A percentile compares a stretch with the other conserved stretches of the same genome.
Conservation (phyloP, 208 protist genomes). For the Sergeia podlipaevii region DNA sequence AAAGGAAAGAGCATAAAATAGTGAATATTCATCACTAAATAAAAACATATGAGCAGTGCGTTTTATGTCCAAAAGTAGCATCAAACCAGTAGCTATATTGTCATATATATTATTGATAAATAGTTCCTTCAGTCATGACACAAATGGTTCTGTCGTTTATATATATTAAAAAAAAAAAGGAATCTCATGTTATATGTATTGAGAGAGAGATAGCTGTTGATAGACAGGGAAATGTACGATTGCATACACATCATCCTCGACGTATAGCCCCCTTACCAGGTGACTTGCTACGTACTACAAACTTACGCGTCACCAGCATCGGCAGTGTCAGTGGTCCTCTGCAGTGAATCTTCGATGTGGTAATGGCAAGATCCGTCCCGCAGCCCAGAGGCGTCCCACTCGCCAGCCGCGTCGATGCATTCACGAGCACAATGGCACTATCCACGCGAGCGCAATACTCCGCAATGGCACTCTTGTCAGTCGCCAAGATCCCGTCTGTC, state of each 20-base stretch:
- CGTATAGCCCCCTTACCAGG: conserved; percentile 23
- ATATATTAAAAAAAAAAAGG: conserved; percentile 6
- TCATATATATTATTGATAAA: too few species aligned
- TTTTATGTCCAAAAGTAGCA: too few species aligned
- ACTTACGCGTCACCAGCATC: conserved; percentile 39
- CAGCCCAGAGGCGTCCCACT: conserved; percentile 49
- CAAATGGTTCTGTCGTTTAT: too few species aligned
- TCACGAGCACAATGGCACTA: conserved; percentile 44
- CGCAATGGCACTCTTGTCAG: conserved; percentile 27
- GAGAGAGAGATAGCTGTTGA: neutral
- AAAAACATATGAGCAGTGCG: neutral
- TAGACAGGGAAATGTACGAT: neutral
- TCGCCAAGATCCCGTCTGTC: conserved; percentile 49
- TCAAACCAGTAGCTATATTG: too few species aligned
- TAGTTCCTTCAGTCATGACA: too few species aligned
- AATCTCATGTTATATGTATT: neutral
- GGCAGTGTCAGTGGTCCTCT: conserved; percentile 40
- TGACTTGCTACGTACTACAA: conserved; percentile 26
- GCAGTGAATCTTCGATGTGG: conserved; percentile 50
- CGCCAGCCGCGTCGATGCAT: conserved; percentile 48
- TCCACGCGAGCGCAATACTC: conserved; percentile 37
- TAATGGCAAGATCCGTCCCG: conserved; percentile 45
- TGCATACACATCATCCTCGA: conserved; percentile 3
- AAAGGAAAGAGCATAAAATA: neutral
- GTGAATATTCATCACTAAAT: neutral